A percentile compares a stretch with the other conserved stretches of the same genome.
phyloP scores from a whole-genome alignment of 768 basidiomycete species.

The Exsudoporus frostii region DNA sequence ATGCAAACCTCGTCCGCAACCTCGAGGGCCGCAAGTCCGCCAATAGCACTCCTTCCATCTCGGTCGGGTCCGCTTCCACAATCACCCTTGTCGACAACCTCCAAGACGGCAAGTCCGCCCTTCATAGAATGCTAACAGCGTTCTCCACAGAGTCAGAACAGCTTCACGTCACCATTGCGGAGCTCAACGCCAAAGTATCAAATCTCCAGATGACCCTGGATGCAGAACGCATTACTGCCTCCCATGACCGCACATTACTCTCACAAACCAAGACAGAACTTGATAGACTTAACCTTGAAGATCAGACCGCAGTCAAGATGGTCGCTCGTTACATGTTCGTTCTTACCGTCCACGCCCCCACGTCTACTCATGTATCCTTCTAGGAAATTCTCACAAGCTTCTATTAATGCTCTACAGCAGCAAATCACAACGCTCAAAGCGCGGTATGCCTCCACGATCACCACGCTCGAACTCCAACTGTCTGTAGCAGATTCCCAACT shows the following conservation, averaged over 20 bases:
- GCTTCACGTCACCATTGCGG: constrained; percentile 42
- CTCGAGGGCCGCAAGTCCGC: constrained; percentile 48
- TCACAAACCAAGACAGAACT: constrained; percentile 48
- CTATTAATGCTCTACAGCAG: constrained; percentile 61
- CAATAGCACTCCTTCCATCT: constrained; percentile 1
- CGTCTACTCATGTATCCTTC: background rate
- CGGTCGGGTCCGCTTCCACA: constrained; percentile 16
- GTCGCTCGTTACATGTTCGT: constrained; percentile 82
- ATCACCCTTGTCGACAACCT: constrained; percentile 36
- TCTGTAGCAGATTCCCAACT: constrained; percentile 44
- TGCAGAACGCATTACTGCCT: constrained; percentile 42
- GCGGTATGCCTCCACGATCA: constrained; percentile 59
- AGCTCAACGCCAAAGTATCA: constrained; percentile 44
- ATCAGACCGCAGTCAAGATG: constrained; percentile 76
- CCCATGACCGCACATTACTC: constrained; percentile 44
- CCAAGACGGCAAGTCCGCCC: constrained; percentile 44
- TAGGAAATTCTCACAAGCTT: constrained; percentile 82
- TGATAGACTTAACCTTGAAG: constrained; percentile 56
- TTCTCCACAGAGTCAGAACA: constrained; percentile 47
- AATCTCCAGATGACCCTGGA: constrained; percentile 40
- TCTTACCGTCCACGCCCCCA: background rate
- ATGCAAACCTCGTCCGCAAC: constrained; percentile 68
- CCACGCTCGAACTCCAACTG: constrained; percentile 53
- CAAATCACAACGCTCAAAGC: constrained; percentile 56
- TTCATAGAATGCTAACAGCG: constrained; percentile 48